Percentiles rank a stretch among this genome's conserved stretches.
These are phyloP conservation scores for Volvariella surrecta DNA, from an alignment of 1,284 basidiomycete genomes.

Conservation along the genomic window DNA sequence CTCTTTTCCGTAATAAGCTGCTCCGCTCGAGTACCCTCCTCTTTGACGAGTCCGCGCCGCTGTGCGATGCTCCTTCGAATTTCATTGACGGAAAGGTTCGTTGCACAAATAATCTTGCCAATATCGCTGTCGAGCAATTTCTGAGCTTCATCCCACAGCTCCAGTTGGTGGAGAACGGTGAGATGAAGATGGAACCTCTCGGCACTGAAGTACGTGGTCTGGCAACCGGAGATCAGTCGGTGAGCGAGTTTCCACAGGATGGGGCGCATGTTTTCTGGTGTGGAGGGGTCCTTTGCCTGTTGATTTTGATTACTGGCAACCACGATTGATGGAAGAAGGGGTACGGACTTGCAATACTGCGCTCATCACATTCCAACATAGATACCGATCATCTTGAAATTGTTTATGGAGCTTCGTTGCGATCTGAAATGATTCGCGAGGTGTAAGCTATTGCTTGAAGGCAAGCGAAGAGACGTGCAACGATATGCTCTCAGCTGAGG, in stretches of 20 bases:
- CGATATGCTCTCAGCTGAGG: neutral
- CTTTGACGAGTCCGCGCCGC: slow-evolving; percentile 39
- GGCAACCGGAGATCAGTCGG: slow-evolving; percentile 51
- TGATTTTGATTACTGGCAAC: slow-evolving; percentile 2
- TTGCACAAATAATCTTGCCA: slow-evolving; percentile 56
- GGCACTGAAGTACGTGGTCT: slow-evolving; percentile 51
- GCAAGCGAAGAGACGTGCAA: neutral
- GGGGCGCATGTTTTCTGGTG: slow-evolving; percentile 50
- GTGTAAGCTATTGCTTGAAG: neutral
- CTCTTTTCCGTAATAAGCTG: slow-evolving; percentile 47
- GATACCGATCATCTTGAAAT: slow-evolving; percentile 69
- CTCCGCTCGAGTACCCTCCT: slow-evolving; percentile 54
- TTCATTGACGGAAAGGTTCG: slow-evolving; percentile 69
- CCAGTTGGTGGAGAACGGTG: slow-evolving; percentile 59
- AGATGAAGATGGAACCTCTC: slow-evolving; percentile 75
- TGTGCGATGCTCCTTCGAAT: slow-evolving; percentile 63
- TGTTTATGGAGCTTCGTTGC: slow-evolving; percentile 73
- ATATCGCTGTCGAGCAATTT: slow-evolving; percentile 61
- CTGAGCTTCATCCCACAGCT: slow-evolving; percentile 60
- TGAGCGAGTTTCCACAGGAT: slow-evolving; percentile 68
- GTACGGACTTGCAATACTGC: slow-evolving; percentile 65
- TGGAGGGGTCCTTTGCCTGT: slow-evolving; percentile 57
- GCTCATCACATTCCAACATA: slow-evolving; percentile 79
- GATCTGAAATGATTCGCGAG: slow-evolving; percentile 30
- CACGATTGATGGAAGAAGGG: slow-evolving; percentile 1